phyloP scores from a whole-genome alignment of 345 rosid genomes.

The Ceriops decandra region DNA sequence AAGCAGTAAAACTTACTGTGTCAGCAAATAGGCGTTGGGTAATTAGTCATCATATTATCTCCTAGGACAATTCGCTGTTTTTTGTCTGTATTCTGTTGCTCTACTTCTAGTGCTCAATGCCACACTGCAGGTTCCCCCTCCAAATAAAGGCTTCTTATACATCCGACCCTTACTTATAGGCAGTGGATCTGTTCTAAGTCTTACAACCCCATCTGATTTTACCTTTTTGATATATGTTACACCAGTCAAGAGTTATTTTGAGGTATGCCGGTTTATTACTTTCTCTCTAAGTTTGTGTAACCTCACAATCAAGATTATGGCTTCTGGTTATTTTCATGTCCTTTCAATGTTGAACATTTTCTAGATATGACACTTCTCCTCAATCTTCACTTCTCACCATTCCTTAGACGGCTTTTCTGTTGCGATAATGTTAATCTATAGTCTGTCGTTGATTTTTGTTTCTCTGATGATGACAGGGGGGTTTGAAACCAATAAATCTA shows the following conservation, averaged over 20 bases:
- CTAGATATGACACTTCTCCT: not conserved
- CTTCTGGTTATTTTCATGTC: not conserved
- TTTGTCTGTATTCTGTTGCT: slow-evolving; percentile 2
- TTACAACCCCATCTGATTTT: slow-evolving; percentile 26
- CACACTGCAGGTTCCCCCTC: slow-evolving; percentile 30
- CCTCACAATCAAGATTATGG: not conserved
- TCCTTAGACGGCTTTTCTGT: not conserved
- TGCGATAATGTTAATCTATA: not conserved
- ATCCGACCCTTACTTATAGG: slow-evolving; percentile 31
- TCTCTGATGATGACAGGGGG: slow-evolving; percentile 23
- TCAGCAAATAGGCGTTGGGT: slow-evolving; percentile 34
- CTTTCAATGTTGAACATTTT: not conserved
- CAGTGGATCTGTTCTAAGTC: slow-evolving; percentile 29
- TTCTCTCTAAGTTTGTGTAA: not conserved
- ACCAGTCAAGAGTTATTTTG: slow-evolving; percentile 25
- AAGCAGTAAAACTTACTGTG: slow-evolving; percentile 30
- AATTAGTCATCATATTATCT: not conserved
- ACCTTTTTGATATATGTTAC: slow-evolving; percentile 27
- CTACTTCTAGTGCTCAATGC: not conserved
- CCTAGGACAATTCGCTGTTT: not conserved
- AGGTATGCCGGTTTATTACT: slow-evolving; percentile 22
- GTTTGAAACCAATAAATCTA: slow-evolving; percentile 23
- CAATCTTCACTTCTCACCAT: not conserved
- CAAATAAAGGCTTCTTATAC: slow-evolving; percentile 27
- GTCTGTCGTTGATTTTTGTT: not conserved